Conservation (phyloP, 2,329 filamentous ascomycete species). For the Volutella citrinella region DNA sequence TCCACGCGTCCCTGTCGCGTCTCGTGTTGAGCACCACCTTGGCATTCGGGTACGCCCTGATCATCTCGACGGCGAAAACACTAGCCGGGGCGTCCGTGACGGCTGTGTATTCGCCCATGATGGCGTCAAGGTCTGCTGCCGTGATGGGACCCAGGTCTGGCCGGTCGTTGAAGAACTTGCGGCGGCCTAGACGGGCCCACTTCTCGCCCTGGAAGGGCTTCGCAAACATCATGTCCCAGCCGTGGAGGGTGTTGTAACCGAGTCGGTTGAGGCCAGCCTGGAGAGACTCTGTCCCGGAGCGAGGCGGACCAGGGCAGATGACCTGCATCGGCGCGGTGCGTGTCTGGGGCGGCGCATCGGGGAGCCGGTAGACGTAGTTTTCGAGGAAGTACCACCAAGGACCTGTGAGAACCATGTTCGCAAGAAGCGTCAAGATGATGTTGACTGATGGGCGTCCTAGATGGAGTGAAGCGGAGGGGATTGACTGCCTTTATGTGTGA, state of each 20-base stretch:
- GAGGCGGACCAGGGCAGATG: constrained; percentile 31
- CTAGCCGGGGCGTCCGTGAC: constrained; percentile 40
- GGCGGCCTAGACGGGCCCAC: no score
- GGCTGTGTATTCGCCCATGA: constrained; percentile 30
- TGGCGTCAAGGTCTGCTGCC: constrained; percentile 23
- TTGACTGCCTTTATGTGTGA: no score
- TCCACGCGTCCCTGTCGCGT: constrained; percentile 40
- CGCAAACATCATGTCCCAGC: constrained; percentile 33
- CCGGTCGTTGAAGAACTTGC: no score
- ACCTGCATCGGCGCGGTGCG: constrained; percentile 34
- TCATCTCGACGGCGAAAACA: constrained; percentile 38
- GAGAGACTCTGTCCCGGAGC: constrained; percentile 33
- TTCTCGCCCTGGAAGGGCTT: no score
- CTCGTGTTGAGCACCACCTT: constrained; percentile 43
- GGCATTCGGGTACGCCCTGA: constrained; percentile 46
- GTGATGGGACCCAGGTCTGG: constrained; percentile 14
- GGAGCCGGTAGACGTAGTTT: constrained; percentile 12
- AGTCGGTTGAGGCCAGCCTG: constrained; percentile 29
- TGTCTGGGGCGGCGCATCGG: constrained; percentile 13
- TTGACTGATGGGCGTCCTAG: no score
- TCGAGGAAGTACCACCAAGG: no score
- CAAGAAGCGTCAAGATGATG: no score
- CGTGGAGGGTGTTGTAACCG: constrained; percentile 31
- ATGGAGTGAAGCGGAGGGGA: no score
- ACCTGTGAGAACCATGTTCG: no score